phyloP scores from a whole-genome alignment of 331 rosid genomes.

The Malus hybrid region DNA sequence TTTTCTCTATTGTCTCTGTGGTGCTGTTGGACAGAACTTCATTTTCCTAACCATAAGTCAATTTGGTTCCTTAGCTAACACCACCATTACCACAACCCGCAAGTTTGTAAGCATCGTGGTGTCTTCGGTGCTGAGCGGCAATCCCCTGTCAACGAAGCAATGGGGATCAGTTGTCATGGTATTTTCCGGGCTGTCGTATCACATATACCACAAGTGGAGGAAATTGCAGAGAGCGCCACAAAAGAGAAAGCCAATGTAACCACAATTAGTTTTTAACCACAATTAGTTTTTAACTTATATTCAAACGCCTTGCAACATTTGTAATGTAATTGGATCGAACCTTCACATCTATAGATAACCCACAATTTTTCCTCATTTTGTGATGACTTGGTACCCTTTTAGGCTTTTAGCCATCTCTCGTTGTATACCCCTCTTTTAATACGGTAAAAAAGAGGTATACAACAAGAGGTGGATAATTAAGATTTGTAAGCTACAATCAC shows the following conservation, averaged over 20 bases:
- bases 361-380: no score
- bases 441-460: no score
- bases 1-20: conserved; percentile 80
- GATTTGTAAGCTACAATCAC: not conserved
- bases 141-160: conserved; percentile 80
- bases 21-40: conserved; percentile 98
- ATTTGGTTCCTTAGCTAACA: conserved; percentile 85
- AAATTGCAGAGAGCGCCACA: conserved; percentile 69
- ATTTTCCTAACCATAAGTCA: conserved; percentile 86
- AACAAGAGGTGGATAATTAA: no score
- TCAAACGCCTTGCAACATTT: not conserved
- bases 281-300: conserved; percentile 1
- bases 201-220: conserved; percentile 90
- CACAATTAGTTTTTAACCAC: conserved; percentile 40
- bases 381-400: no score
- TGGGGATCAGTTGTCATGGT: conserved; percentile 90
- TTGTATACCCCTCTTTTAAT: no score
- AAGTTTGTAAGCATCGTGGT: conserved; percentile 90
- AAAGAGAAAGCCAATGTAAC: conserved; percentile 67
- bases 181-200: conserved; percentile 85
- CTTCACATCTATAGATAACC: no score
- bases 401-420: no score
- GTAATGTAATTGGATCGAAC: conserved; percentile 40
- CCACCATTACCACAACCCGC: conserved; percentile 95
- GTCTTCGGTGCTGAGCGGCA: conserved; percentile 83